Evolutionary conservation across 306 rosid species (phyloP), one percentile per base, ranked within the genome.

Genomic region (Trifolium repens): DNA sequence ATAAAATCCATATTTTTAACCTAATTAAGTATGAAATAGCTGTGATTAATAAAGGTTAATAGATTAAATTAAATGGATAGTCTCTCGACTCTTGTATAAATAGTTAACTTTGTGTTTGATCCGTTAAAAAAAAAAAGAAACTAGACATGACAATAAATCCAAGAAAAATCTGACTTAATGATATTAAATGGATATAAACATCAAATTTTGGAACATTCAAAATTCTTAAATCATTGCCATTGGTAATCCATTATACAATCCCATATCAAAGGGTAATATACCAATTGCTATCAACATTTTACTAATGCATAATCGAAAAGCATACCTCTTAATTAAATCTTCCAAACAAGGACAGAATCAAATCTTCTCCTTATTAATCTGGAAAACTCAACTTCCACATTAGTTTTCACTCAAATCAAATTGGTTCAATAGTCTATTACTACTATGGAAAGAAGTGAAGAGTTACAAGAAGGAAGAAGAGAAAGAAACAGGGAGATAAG

Each of bases 201-300:
- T 27, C 35, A 30, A 60, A 13, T 9, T 60, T 26, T 30, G 40
- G 42, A 60, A 26, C 66, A 60, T 26, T 15, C 26, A 16, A 16
- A 53, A 30, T 58, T 30, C 40, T 27, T 60, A 6, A 60, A 6
- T 60, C 40, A 15, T 60, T 5, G 47, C 5, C 6, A 32, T 32
- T 4, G 35, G 26, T 39, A 49, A 24, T 59, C 73, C 66, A 61
- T 75, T 49, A 26, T 16, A 52, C 72, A 72, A 44, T 7, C 72
- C 71, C 19, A 35, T 64, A 27, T 4, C 39, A 42, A 24, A 55
- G 39, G 50, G n/a, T 14, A 82, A 73, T 79, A 52, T 24, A 75
- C 61, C 61, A 75, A 71, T 64, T 27, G 39, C 62, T 44, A 40
- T 12, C 16, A 40, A 50, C 13, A 0, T 34, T 70, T 79, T 65